phyloP scores from a whole-genome alignment of 2,329 filamentous ascomycete genomes.

The Akanthomyces muscarius region DNA sequence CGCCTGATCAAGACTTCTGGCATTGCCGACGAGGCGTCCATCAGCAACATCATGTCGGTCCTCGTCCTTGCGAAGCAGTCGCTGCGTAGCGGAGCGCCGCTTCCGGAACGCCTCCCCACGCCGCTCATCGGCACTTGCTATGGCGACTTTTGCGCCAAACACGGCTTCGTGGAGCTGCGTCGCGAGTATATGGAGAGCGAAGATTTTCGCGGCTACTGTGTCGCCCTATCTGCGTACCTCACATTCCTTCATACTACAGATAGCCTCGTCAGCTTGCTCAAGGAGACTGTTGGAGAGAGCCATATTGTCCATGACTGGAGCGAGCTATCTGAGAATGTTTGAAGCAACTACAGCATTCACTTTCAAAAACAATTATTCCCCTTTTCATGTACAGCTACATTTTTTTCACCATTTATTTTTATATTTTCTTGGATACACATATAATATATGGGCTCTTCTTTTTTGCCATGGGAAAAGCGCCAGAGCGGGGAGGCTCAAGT shows the following conservation, averaged over 20 bases:
- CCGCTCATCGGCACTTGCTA: constrained; percentile 39
- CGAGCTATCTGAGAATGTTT: constrained; percentile 5
- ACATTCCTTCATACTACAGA: constrained; percentile 41
- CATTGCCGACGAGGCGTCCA: constrained; percentile 38
- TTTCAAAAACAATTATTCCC: background rate
- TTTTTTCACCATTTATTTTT: background rate
- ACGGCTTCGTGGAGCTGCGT: constrained; percentile 28
- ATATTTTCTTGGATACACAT: background rate
- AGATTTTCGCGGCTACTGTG: constrained; percentile 43
- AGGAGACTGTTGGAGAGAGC: constrained; percentile 40
- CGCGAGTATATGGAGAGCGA: constrained; percentile 36
- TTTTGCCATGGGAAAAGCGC: too few relatives aligned
- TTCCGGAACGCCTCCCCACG: constrained; percentile 45
- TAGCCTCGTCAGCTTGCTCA: constrained; percentile 42
- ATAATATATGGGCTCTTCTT: background rate
- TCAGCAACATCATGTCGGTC: constrained; percentile 49
- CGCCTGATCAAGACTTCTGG: constrained; percentile 37
- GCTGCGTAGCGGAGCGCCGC: constrained; percentile 42
- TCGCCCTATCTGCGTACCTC: constrained; percentile 41
- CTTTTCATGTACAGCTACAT: background rate
- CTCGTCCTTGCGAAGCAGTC: constrained; percentile 43
- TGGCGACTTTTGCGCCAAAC: constrained; percentile 24
- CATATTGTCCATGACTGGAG: constrained; percentile 23
- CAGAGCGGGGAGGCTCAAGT: too few relatives aligned
- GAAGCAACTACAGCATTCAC: background rate